Evolutionary conservation across 257 asterid species (phyloP).

Genomic region (Ehretia macrophylla): DNA sequence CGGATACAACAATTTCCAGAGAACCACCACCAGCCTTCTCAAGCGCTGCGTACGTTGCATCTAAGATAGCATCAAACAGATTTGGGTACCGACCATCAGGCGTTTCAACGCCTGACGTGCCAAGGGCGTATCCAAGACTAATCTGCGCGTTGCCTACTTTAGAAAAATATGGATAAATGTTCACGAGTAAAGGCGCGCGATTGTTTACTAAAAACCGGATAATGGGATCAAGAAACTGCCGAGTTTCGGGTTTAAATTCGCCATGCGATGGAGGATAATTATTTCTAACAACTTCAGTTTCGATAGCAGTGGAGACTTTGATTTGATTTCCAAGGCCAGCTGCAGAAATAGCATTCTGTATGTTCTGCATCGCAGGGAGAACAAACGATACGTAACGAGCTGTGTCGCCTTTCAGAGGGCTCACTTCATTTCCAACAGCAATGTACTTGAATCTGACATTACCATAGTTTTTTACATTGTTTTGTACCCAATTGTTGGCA

Average conservation of each 20-base stretch:
- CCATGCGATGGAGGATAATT: constrained; percentile 27
- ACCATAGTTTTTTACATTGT: constrained; percentile 39
- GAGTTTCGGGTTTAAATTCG: constrained; percentile 15
- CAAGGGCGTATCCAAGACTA: constrained; percentile 29
- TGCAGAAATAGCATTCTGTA: constrained; percentile 21
- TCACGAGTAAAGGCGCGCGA: constrained; percentile 22
- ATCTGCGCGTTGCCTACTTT: neutral
- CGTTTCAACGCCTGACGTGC: constrained; percentile 14
- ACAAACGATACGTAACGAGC: constrained; percentile 19
- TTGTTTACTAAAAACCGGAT: constrained; percentile 18
- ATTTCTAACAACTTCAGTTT: constrained; percentile 24
- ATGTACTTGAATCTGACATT: constrained; percentile 41
- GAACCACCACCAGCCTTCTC: constrained; percentile 28
- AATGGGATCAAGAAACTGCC: constrained; percentile 20
- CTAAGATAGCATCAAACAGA: constrained; percentile 33
- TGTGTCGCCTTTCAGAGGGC: constrained; percentile 24
- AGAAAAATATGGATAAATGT: constrained; percentile 28
- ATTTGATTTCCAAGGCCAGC: constrained; percentile 23
- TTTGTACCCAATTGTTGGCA: constrained; percentile 52
- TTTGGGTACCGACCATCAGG: constrained; percentile 27
- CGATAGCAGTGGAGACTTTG: constrained; percentile 35
- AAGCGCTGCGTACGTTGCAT: constrained; percentile 30
- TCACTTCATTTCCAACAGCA: constrained; percentile 55
- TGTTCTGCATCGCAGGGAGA: constrained; percentile 33
- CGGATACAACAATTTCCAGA: constrained; percentile 32